These are phyloP conservation scores for Brassica nigra DNA, from an alignment of 345 rosid genomes.

Conservation along the genomic window DNA sequence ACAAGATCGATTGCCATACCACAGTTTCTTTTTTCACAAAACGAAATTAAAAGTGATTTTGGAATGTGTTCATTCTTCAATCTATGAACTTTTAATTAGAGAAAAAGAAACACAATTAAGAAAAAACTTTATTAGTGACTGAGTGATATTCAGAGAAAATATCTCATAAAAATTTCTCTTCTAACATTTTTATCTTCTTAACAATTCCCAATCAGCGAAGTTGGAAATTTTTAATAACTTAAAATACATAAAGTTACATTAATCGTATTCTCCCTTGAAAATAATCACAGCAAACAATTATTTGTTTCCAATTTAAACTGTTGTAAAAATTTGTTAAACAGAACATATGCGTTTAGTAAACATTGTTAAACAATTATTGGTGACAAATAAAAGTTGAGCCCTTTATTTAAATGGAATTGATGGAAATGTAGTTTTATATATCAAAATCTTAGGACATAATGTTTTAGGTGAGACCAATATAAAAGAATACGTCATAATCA, in stretches of 20 bases:
- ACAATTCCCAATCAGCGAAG: not conserved
- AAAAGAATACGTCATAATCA: too few relatives aligned
- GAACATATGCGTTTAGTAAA: not conserved
- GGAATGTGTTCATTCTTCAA: slow-evolving; percentile 8
- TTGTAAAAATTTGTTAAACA: not conserved
- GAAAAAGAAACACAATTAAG: not conserved
- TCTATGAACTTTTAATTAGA: too few relatives aligned
- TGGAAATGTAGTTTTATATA: too few relatives aligned
- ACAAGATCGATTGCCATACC: slow-evolving; percentile 10
- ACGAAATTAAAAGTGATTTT: not conserved
- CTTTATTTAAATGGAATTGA: too few relatives aligned
- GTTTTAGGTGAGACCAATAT: too few relatives aligned
- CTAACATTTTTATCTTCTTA: not conserved
- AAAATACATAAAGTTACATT: too few relatives aligned
- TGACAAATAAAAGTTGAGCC: too few relatives aligned
- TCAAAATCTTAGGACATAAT: too few relatives aligned
- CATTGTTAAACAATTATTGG: too few relatives aligned
- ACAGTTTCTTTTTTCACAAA: not conserved
- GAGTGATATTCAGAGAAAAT: not conserved
- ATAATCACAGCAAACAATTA: too few relatives aligned
- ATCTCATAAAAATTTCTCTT: not conserved
- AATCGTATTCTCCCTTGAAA: not conserved
- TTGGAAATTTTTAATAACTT: not conserved
- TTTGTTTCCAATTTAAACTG: not conserved
- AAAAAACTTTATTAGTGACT: not conserved